These are phyloP conservation scores for Aureobasidium uvarum DNA, from an alignment of 2,329 filamentous ascomycete genomes.

Conservation along the genomic window DNA sequence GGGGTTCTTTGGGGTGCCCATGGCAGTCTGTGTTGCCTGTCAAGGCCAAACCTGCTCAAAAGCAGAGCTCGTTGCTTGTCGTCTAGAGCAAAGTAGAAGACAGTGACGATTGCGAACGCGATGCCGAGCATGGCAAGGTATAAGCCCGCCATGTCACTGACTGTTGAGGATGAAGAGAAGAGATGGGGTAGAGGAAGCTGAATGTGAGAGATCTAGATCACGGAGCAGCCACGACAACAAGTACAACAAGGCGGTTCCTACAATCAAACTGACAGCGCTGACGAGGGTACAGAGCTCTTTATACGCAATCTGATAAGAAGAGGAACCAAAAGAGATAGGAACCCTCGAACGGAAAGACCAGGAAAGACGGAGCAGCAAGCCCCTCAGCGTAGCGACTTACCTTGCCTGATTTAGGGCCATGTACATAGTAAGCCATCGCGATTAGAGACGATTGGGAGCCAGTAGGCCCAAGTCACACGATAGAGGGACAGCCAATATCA, in stretches of 20 bases:
- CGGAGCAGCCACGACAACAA: neutral
- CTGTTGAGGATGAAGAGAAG: no score
- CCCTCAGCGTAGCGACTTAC: slow-evolving; percentile 3
- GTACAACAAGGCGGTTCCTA: neutral
- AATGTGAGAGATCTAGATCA: no score
- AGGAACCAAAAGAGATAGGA: neutral
- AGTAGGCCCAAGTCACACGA: neutral
- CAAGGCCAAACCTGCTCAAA: slow-evolving; percentile 41
- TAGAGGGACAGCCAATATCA: neutral
- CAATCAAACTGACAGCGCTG: neutral
- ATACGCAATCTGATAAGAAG: neutral
- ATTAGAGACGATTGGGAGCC: neutral
- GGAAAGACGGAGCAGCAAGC: neutral
- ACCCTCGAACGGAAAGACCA: neutral
- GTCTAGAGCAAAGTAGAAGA: slow-evolving; percentile 35
- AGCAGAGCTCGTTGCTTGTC: slow-evolving; percentile 44
- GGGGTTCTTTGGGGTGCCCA: slow-evolving; percentile 55
- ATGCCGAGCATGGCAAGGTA: slow-evolving; percentile 37
- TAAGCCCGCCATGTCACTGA: slow-evolving; percentile 32
- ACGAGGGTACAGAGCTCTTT: neutral
- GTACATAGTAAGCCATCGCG: neutral
- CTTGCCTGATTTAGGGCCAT: slow-evolving; percentile 11
- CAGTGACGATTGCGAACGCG: slow-evolving; percentile 36
- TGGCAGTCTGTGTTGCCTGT: slow-evolving; percentile 48
- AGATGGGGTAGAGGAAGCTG: no score